Percentiles rank a stretch among this genome's conserved stretches.
Evolutionary conservation across 2,329 filamentous ascomycete species (phyloP).

Genomic region (Ophiostoma sp.): DNA sequence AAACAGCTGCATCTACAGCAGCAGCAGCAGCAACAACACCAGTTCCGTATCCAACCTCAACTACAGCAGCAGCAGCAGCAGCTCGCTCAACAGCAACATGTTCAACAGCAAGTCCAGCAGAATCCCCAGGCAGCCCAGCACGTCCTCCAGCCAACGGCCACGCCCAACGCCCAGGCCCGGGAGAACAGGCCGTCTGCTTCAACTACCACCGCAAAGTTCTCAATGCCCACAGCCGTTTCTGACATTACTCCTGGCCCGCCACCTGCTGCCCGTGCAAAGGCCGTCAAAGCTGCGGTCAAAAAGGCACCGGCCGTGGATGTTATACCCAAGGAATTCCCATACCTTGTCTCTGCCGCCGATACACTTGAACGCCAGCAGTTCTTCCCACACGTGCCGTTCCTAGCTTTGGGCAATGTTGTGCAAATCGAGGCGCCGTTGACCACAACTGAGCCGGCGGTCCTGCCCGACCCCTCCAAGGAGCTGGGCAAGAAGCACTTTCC

Average conservation of each 20-base stretch:
- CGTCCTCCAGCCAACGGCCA: constrained; percentile 2
- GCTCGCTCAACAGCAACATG: constrained; percentile 10
- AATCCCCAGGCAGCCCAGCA: not conserved
- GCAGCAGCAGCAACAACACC: constrained; percentile 12
- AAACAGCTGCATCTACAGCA: not conserved
- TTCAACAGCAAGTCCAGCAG: constrained; percentile 14
- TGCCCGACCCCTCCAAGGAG: constrained; percentile 27
- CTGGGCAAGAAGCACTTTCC: constrained; percentile 26
- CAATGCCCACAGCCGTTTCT: not conserved
- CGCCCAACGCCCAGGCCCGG: not conserved
- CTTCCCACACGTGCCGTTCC: constrained; percentile 24
- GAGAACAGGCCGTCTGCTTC: not conserved
- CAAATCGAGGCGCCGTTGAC: constrained; percentile 24
- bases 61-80: constrained; percentile 10
- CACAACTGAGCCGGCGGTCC: constrained; percentile 24
- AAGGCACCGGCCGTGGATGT: constrained; percentile 15
- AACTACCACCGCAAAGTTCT: not conserved
- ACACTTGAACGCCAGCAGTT: constrained; percentile 23
- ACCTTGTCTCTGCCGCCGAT: constrained; percentile 23
- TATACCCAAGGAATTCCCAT: constrained; percentile 19
- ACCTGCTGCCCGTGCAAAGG: constrained; percentile 15
- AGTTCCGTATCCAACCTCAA: not conserved
- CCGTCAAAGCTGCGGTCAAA: constrained; percentile 12
- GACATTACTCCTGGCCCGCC: not conserved
- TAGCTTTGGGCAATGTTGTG: constrained; percentile 24